These are phyloP conservation scores for Eucalyptus polybractea DNA, from an alignment of 345 rosid genomes.

Conservation along the genomic window DNA sequence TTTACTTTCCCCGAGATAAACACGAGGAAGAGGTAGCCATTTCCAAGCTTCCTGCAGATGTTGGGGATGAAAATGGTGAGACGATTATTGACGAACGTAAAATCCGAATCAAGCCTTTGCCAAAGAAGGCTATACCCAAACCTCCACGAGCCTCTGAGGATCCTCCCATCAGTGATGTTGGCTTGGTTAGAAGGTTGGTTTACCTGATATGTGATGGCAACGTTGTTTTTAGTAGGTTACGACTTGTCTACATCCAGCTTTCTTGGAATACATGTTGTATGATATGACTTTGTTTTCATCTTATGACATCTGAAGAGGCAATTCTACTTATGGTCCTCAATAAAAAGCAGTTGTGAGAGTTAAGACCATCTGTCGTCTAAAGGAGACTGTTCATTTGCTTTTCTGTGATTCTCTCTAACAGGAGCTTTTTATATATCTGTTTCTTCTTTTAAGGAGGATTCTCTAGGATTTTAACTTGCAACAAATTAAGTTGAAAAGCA, in stretches of 20 bases:
- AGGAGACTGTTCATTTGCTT: background rate
- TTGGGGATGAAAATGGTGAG: conserved; percentile 99
- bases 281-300: background rate
- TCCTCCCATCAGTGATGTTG: conserved; percentile 71
- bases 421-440: background rate
- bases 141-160: conserved; percentile 56
- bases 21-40: conserved; percentile 92
- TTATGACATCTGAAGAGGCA: background rate
- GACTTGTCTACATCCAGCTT: background rate
- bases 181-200: conserved; percentile 83
- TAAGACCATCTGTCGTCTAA: background rate
- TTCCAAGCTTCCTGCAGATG: conserved; percentile 96
- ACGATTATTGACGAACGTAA: conserved; percentile 92
- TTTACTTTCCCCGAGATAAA: conserved; percentile 96
- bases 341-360: background rate
- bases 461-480: background rate
- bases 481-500: background rate
- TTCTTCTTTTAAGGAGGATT: background rate
- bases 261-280: background rate
- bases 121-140: conserved; percentile 57
- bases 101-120: conserved; percentile 89
- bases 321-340: background rate
- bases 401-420: background rate
- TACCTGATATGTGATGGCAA: background rate
- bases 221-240: background rate